Evolutionary conservation across 805 yeast genomes (phyloP), one percentile per base, ranked within the genome.

Genomic region (Teunomyces funiuensis): DNA sequence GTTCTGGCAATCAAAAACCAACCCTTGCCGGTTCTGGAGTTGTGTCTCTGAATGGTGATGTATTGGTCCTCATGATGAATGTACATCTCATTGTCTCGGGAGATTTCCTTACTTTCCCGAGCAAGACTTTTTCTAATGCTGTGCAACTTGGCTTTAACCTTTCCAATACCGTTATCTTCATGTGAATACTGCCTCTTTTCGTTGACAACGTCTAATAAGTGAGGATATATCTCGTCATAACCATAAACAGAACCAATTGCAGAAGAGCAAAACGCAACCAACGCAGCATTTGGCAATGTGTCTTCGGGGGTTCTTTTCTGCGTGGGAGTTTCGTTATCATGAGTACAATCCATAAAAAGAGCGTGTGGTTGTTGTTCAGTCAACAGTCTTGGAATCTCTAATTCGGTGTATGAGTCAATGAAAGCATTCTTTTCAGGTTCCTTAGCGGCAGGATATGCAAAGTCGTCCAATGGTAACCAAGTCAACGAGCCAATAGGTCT

Each of bases 211-310:
- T 90, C 84, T 33, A 93, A 68, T 19, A 88, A 66, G 28, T 77
- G 71, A 6, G 97, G 97, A 61, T 84, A 93, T 39, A 91, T 79
- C 64, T 91, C 98, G 57, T 91, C 99, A 54, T 80, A 89, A 11
- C 99, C 99, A 64, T 86, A 83, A 0, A 88, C 95, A 1, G 97
- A 84, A 2, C 99, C 99, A 34, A 89, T 83, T 1, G 97, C 96
- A 40, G 95, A 86, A 0, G 95, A 81, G 54, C 98, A 90, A 59
- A 91, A 78, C 0, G 97, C 83, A 3, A 93, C 97, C 39, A 91
- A 71, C 0, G 97, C 99, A 3, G 97, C 97, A 54, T 85, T 91
- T 7, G 97, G 95, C 31, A 91, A 71, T 0, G 98, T 90, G 56
- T 91, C 99, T 57, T 90, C 97, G 1, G 88, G 84, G 0, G 97